phyloP scores from a whole-genome alignment of 148 eudicot genomes.

The Chenopodium formosanum region DNA sequence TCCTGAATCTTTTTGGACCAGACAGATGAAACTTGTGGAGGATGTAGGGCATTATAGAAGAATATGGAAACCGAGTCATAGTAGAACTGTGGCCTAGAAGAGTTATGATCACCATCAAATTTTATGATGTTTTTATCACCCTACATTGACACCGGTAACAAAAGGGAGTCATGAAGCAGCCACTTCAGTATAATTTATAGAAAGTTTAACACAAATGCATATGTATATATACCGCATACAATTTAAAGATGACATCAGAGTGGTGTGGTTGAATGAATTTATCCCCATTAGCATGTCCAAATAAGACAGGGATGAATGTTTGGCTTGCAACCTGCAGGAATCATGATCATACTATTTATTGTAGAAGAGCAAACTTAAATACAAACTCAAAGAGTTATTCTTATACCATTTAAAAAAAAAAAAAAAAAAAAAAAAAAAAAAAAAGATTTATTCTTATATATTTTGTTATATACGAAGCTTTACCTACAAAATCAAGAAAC shows the following conservation, averaged over 20 bases:
- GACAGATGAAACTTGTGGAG: conserved; percentile 57
- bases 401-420: no score
- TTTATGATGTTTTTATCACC: conserved; percentile 87
- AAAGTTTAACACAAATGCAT: not conserved
- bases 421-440: no score
- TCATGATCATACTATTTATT: not conserved
- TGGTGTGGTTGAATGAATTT: conserved; percentile 76
- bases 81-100: conserved; percentile 84
- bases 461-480: not conserved
- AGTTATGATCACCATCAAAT: conserved; percentile 94
- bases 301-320: conserved; percentile 77
- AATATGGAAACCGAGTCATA: conserved; percentile 82
- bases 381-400: not conserved
- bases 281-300: conserved; percentile 91
- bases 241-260: conserved; percentile 65
- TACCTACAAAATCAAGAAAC: not conserved
- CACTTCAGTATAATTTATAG: not conserved
- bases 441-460: not conserved
- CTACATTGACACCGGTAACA: conserved; percentile 39
- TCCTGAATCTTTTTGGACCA: conserved; percentile 53
- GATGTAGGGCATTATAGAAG: conserved; percentile 73
- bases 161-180: conserved; percentile 18
- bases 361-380: not conserved
- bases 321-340: conserved; percentile 69
- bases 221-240: conserved; percentile 54